Evolutionary conservation across 1,284 basidiomycete species (phyloP), one percentile per base, ranked within the genome.

Genomic region (Farysia itapuensis): DNA sequence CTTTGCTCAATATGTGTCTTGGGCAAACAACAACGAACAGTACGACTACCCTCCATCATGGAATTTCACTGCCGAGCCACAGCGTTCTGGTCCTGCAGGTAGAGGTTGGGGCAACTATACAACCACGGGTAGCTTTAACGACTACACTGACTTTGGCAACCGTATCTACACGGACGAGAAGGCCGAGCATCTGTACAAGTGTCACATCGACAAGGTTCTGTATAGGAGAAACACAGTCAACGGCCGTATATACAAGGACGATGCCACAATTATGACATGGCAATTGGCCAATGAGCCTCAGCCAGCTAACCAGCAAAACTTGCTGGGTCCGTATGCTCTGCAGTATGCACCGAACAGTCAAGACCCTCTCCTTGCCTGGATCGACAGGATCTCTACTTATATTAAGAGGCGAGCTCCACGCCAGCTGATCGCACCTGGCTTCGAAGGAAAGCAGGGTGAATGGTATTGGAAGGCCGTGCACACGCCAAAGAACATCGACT

Each of bases 381-480:
- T 67, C 21, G 37, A 51, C 25, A 36, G 48, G 12, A 51, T 56
- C 16, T 47, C 64, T n/a, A 38, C 24, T 28, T 56, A 53, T 31
- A 64, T 69, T 48, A 57, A 59, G 22, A 28, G 30, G 11, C 28
- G 47, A 13, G 63, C 59, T 4, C 66, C 64, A 4, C 34, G 39
- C 5, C 66, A 67, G 39, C 66, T 69, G 25, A 45, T 66, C 50
- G 56, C 54, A 26, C 42, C 53, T 21, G 66, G 66, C 9, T 66
- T 59, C 28, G 66, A 69, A 35, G 64, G 53, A 11, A 69, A 68
- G 43, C 64, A 52, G 30, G 63, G 65, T n/a, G 57, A 56, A 29
- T 61, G 57, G 51, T 63, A 52, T 40, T 69, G 44, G 38, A 59
- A 56, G 18, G 43, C 47, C 2, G 46, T 64, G 6, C 63, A 66